Percentiles rank a stretch among this genome's conserved stretches.
These are phyloP conservation scores for Starmerella stigmatis DNA, from an alignment of 805 yeast genomes.

Conservation along the genomic window DNA sequence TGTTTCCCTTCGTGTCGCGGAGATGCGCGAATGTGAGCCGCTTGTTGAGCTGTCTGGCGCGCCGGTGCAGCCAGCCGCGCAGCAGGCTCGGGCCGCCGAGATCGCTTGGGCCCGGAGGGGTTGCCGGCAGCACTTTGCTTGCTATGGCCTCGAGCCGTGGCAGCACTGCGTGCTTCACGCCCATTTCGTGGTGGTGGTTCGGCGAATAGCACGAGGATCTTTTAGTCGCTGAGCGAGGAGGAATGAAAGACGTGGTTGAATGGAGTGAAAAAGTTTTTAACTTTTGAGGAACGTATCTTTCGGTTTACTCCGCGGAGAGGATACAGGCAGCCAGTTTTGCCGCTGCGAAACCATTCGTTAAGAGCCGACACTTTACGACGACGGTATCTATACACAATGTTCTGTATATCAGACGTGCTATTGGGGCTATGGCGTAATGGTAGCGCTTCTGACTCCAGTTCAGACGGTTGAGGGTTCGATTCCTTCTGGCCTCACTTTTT, in stretches of 20 bases:
- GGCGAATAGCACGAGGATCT: background rate
- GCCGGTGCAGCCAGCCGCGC: slow-evolving; percentile 76
- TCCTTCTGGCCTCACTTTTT: slow-evolving; percentile 17
- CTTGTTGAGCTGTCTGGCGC: slow-evolving; percentile 61
- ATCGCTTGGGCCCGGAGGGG: background rate
- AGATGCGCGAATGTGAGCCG: slow-evolving; percentile 58
- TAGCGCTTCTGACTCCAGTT: slow-evolving; percentile 21
- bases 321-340: too few species aligned
- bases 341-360: too few species aligned
- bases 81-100: slow-evolving; percentile 33
- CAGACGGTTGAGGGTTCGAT: slow-evolving; percentile 22
- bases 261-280: too few species aligned
- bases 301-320: too few species aligned
- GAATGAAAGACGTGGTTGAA: too few species aligned
- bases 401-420: too few species aligned
- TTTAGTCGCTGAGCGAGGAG: too few species aligned
- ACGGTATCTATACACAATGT: background rate
- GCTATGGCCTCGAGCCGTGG: slow-evolving; percentile 8
- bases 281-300: too few species aligned
- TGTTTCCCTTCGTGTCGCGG: slow-evolving; percentile 62
- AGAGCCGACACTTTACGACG: too few species aligned
- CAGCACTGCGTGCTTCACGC: background rate
- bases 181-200: background rate
- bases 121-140: slow-evolving; percentile 11
- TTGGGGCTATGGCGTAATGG: slow-evolving; percentile 17